Percentiles rank a stretch among this genome's conserved stretches.
Conservation (phyloP, 2,329 filamentous ascomycete species). For the Aspergillus tanneri region DNA sequence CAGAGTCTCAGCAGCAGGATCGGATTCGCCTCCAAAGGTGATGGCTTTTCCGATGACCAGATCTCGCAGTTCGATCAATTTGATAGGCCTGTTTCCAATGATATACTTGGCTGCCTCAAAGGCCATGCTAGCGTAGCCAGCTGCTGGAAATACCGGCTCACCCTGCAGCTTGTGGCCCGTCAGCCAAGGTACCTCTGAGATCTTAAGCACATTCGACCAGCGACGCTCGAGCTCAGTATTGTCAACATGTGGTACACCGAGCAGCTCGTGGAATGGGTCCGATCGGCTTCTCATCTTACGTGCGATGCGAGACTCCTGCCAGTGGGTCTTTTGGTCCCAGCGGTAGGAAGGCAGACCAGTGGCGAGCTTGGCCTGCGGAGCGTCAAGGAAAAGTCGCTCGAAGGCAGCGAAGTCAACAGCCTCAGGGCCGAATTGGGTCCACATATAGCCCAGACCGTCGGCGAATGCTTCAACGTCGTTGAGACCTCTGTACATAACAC, state of each 20-base stretch:
- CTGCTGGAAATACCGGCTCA: constrained; percentile 5
- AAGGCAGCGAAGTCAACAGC: constrained; percentile 5
- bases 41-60: constrained; percentile 26
- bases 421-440: constrained; percentile 2
- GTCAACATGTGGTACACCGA: not conserved
- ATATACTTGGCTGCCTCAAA: constrained; percentile 9
- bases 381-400: not conserved
- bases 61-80: constrained; percentile 24
- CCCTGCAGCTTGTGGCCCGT: constrained; percentile 7
- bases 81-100: constrained; percentile 1
- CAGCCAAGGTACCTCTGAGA: constrained; percentile 2
- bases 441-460: constrained; percentile 3
- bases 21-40: constrained; percentile 23
- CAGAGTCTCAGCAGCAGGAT: constrained; percentile 20
- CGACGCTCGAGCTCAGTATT: constrained; percentile 1
- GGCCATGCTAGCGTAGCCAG: constrained; percentile 5
- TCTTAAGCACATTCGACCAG: constrained; percentile 4
- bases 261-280: constrained; percentile 4
- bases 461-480: constrained; percentile 3
- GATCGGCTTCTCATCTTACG: not conserved
- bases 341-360: constrained; percentile 3
- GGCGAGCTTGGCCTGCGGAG: constrained; percentile 1
- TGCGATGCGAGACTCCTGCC: constrained; percentile 5
- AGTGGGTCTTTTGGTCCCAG: constrained; percentile 7
- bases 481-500: constrained; percentile 1